These are phyloP conservation scores for Ganoderma multipileum DNA, from an alignment of 1,284 basidiomycete genomes.

Conservation along the genomic window DNA sequence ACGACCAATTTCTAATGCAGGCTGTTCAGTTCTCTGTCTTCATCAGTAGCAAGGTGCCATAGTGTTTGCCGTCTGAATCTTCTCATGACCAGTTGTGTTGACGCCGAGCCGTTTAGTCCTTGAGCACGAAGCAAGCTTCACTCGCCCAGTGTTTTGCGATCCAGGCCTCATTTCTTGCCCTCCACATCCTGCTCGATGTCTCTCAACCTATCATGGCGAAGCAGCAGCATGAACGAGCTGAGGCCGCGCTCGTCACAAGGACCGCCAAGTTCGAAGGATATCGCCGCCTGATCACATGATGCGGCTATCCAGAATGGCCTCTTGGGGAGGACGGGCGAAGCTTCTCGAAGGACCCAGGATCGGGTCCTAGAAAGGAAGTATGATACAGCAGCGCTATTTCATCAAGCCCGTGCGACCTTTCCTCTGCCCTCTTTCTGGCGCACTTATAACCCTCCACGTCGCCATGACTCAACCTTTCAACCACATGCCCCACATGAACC, in stretches of 20 bases:
- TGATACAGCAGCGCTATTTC: not conserved
- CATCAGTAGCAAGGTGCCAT: not conserved
- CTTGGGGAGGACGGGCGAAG: not conserved
- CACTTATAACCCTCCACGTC: conserved; percentile 1
- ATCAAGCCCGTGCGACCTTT: not conserved
- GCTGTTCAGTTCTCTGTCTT: not conserved
- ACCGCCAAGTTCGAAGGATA: not conserved
- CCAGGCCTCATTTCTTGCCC: not conserved
- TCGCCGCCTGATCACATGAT: not conserved
- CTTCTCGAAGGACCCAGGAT: conserved; percentile 1
- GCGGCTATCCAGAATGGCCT: not conserved
- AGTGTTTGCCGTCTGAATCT: not conserved
- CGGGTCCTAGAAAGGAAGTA: conserved; percentile 4
- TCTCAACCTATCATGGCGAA: no score
- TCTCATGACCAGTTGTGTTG: not conserved
- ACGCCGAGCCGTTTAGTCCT: not conserved
- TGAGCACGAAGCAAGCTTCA: not conserved
- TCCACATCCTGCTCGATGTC: not conserved
- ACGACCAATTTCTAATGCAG: not conserved
- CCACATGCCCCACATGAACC: conserved; percentile 5
- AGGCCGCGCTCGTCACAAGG: not conserved
- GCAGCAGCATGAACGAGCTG: not conserved
- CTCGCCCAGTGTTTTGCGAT: not conserved
- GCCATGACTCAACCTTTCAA: conserved; percentile 7
- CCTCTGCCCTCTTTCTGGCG: conserved; percentile 1